Percentiles rank a stretch among this genome's conserved stretches.
phyloP scores from a whole-genome alignment of 371 early-diverging fungal genomes.

The Gilbertella persicaria region DNA sequence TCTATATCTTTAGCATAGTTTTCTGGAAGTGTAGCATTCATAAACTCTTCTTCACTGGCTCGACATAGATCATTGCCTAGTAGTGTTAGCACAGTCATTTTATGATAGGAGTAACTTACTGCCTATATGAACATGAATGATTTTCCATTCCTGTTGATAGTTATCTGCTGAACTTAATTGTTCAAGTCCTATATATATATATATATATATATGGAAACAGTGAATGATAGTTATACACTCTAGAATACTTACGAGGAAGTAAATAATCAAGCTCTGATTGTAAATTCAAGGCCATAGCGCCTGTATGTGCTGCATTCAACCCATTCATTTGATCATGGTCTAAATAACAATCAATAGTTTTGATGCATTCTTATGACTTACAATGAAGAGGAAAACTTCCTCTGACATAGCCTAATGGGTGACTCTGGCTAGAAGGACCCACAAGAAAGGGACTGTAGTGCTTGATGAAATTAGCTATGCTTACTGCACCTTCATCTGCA shows the following conservation, averaged over 20 bases:
- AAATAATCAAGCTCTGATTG: conserved; percentile 31
- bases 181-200: conserved; percentile 1
- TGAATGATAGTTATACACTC: neutral
- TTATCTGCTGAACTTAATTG: conserved; percentile 1
- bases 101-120: conserved; percentile 12
- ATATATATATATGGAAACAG: neutral
- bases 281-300: conserved; percentile 31
- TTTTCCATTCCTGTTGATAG: conserved; percentile 20
- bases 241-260: conserved; percentile 10
- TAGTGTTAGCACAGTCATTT: neutral
- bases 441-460: conserved; percentile 22
- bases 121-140: conserved; percentile 27
- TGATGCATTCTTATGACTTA: too few relatives aligned
- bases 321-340: conserved; percentile 19
- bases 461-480: conserved; percentile 32
- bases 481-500: conserved; percentile 26
- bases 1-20: conserved; percentile 17
- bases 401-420: conserved; percentile 3
- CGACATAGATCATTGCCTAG: conserved; percentile 22
- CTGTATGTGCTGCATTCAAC: conserved; percentile 35
- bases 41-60: conserved; percentile 1
- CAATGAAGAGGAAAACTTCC: neutral
- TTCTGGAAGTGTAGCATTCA: conserved; percentile 3
- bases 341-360: neutral
- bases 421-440: conserved; percentile 26